Conservation (phyloP, 805 yeast species). For the Pichia nanzhaoensis region DNA sequence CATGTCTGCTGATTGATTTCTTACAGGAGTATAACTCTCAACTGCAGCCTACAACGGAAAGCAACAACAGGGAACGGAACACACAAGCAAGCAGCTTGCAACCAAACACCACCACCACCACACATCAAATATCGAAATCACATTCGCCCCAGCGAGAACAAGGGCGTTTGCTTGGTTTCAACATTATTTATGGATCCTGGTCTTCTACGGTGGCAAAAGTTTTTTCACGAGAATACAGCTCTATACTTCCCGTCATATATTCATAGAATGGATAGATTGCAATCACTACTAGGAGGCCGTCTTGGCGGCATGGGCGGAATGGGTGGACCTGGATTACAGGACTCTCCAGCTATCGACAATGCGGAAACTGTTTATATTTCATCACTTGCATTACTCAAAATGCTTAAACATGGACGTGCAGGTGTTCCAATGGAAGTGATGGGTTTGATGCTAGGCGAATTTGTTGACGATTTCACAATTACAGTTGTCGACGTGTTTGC, state of each 20-base stretch:
- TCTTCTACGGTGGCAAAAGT: not conserved
- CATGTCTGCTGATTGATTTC: slow-evolving; percentile 15
- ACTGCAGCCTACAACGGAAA: slow-evolving; percentile 20
- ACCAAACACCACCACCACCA: too few species aligned
- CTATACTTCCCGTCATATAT: too few species aligned
- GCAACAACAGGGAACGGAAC: too few species aligned
- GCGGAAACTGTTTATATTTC: slow-evolving; percentile 96
- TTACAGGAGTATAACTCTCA: slow-evolving; percentile 34
- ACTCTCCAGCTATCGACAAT: slow-evolving; percentile 84
- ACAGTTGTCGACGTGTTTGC: slow-evolving; percentile 98
- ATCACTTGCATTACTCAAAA: slow-evolving; percentile 86
- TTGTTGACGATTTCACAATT: slow-evolving; percentile 94
- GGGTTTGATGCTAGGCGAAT: slow-evolving; percentile 98
- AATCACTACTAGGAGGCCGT: slow-evolving; percentile 29
- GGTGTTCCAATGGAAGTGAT: slow-evolving; percentile 78
- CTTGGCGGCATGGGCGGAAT: slow-evolving; percentile 28
- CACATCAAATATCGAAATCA: too few species aligned
- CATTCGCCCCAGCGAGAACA: too few species aligned
- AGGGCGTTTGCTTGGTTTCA: too few species aligned
- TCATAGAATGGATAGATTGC: slow-evolving; percentile 28
- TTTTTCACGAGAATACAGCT: too few species aligned
- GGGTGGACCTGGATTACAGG: slow-evolving; percentile 30
- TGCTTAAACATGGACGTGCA: slow-evolving; percentile 96
- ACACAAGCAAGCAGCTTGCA: too few species aligned
- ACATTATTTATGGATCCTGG: too few species aligned